Percentiles rank a stretch among this genome's conserved stretches.
These are phyloP conservation scores for Fusarium sarcochroum DNA, from an alignment of 2,329 filamentous ascomycete genomes.

Conservation along the genomic window DNA sequence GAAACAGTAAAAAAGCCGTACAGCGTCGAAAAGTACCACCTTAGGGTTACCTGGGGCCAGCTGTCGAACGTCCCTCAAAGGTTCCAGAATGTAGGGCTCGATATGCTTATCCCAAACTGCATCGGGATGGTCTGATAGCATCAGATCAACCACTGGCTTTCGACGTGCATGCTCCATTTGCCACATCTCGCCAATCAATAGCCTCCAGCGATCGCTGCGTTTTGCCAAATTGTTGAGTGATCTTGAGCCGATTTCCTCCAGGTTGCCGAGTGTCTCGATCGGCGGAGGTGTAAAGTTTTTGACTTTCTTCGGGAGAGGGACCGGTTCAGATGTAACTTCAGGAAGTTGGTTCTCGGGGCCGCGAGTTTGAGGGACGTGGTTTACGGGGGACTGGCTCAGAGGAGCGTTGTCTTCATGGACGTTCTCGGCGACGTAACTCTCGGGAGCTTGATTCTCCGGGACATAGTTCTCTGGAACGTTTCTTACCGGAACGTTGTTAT, in stretches of 20 bases:
- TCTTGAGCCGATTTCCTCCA: slow-evolving; percentile 44
- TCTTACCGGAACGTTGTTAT: not conserved
- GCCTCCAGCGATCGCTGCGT: slow-evolving; percentile 48
- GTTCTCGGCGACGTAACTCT: not conserved
- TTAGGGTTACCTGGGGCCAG: slow-evolving; percentile 24
- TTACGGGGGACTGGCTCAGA: not conserved
- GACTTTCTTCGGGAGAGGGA: not conserved
- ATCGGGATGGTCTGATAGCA: slow-evolving; percentile 32
- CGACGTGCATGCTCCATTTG: slow-evolving; percentile 50
- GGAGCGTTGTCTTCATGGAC: not conserved
- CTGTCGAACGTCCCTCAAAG: slow-evolving; percentile 20
- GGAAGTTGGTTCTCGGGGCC: not conserved
- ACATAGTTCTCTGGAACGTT: not conserved
- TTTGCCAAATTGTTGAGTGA: slow-evolving; percentile 46
- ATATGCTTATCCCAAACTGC: slow-evolving; percentile 42
- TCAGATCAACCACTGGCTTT: slow-evolving; percentile 43
- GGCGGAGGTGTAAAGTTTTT: slow-evolving; percentile 25
- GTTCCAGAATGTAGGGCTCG: slow-evolving; percentile 35
- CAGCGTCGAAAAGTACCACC: slow-evolving; percentile 50
- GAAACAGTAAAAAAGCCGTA: slow-evolving; percentile 52
- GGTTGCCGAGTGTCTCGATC: slow-evolving; percentile 41
- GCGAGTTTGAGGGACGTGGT: not conserved
- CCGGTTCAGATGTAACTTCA: not conserved
- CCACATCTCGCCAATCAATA: slow-evolving; percentile 51
- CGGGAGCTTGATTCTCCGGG: not conserved